Evolutionary conservation across 2,329 filamentous ascomycete genomes (phyloP), one percentile per base, ranked within the genome.

Genomic region (Aspergillus intermedius): DNA sequence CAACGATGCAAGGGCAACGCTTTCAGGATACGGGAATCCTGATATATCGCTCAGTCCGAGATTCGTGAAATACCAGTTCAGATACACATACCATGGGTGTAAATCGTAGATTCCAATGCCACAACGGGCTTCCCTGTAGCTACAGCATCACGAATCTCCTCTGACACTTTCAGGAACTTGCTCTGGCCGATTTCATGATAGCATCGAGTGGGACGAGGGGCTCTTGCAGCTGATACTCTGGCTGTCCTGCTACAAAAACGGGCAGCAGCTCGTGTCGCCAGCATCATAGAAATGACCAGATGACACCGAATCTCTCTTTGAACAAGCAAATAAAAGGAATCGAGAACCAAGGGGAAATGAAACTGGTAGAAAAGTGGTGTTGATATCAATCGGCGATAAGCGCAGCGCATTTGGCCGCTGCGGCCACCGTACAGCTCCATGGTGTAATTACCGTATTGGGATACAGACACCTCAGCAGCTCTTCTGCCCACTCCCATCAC

Each of bases 101-200:
- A 97, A 59, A 98, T 97, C 4, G 93, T 95, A 2, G 88, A 90
- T 70, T 98, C 93, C 4, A 98, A 78, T 13, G 91, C 93, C 9
- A 98, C 91, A 3, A 98, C 84, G 0, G 93, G 91, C 60, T 82
- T 84, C 49, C 84, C 83, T 10, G 81, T 79, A 39, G 81, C 76
- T 43, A 96, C 68, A 35, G 91, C 91, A 63, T 89, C 82, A 46
- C 77, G 75, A 10, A 98, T 85, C 69, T 97, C 91, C 45, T 91
- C 85, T 1, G 88, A 91, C 39, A 95, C 76, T 46, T 77, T 79
- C 49, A 94, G 77, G 51, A 89, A 69, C 63, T 69, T 68, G 69
- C 60, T 70, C 48, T 63, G 61, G 8, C 59, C 56, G 19, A 68
- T 57, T 17, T 54, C 59, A 53, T 67, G 64, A 49, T 62, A 57